phyloP scores from a whole-genome alignment of 2,329 filamentous ascomycete species.

The Aureobasidium uvarum region DNA sequence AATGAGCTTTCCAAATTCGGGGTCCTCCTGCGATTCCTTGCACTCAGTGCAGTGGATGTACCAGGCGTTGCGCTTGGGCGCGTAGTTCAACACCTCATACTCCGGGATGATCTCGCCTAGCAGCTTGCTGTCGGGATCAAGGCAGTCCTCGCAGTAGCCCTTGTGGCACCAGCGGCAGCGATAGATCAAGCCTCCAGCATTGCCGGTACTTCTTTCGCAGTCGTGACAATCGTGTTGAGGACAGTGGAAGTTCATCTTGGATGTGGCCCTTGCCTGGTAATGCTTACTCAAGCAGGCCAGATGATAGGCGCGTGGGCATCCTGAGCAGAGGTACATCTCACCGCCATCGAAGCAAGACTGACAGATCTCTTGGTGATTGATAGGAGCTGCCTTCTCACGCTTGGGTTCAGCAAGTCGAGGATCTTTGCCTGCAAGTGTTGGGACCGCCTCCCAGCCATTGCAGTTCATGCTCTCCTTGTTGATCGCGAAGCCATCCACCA shows the following conservation, averaged over 20 bases:
- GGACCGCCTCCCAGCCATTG: slow-evolving; percentile 57
- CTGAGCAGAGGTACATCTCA: slow-evolving; percentile 49
- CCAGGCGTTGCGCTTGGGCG: slow-evolving; percentile 46
- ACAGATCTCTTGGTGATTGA: slow-evolving; percentile 54
- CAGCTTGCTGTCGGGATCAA: slow-evolving; percentile 52
- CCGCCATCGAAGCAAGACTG: slow-evolving; percentile 54
- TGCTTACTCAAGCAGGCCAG: slow-evolving; percentile 48
- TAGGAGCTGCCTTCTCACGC: slow-evolving; percentile 49
- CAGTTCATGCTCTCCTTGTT: slow-evolving; percentile 57
- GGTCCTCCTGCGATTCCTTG: slow-evolving; percentile 39
- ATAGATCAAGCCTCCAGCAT: slow-evolving; percentile 52
- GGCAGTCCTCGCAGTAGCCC: slow-evolving; percentile 59
- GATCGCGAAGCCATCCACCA: slow-evolving; percentile 56
- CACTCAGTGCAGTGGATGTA: slow-evolving; percentile 55
- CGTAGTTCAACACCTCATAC: slow-evolving; percentile 52
- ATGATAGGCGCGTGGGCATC: slow-evolving; percentile 58
- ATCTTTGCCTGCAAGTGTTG: slow-evolving; percentile 57
- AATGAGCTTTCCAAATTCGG: slow-evolving; percentile 10
- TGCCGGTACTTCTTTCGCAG: slow-evolving; percentile 53
- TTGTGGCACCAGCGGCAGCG: slow-evolving; percentile 57
- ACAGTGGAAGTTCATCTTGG: slow-evolving; percentile 50
- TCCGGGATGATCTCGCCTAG: slow-evolving; percentile 55
- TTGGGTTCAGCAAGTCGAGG: slow-evolving; percentile 51
- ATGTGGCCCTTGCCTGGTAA: slow-evolving; percentile 45
- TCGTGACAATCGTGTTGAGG: slow-evolving; percentile 56